Evolutionary conservation across 2,329 filamentous ascomycete species (phyloP).

Genomic region (Hortaea werneckii): DNA sequence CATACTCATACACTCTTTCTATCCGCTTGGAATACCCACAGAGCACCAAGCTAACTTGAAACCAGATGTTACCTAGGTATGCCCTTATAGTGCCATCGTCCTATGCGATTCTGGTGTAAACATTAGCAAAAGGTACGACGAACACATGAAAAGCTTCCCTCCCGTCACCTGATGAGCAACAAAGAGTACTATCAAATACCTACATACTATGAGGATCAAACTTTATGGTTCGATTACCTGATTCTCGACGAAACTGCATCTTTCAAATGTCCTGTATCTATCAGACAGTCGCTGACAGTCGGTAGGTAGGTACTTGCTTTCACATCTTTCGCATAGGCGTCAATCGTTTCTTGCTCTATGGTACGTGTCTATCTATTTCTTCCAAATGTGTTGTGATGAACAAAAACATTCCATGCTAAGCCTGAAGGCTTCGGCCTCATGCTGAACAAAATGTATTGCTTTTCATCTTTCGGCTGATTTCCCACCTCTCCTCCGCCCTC

Average conservation of each 20-base stretch:
- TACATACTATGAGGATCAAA: slow-evolving; percentile 35
- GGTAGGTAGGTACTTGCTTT: background rate
- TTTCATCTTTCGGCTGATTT: slow-evolving; percentile 78
- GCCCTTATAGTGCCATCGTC: no score
- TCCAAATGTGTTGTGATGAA: slow-evolving; percentile 49
- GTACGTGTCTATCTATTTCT: slow-evolving; percentile 18
- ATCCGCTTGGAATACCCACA: slow-evolving; percentile 4
- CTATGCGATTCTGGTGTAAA: no score
- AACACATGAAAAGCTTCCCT: background rate
- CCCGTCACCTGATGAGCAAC: slow-evolving; percentile 32
- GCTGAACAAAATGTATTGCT: slow-evolving; percentile 57
- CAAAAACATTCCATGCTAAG: slow-evolving; percentile 67
- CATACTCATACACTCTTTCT: slow-evolving; percentile 2
- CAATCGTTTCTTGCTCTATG: background rate
- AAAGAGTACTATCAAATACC: slow-evolving; percentile 41
- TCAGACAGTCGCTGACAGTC: slow-evolving; percentile 9
- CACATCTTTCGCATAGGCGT: no score
- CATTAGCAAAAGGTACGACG: no score
- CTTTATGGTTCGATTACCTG: slow-evolving; percentile 39
- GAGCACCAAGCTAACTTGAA: slow-evolving; percentile 1
- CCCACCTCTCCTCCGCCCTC: background rate
- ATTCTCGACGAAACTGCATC: slow-evolving; percentile 11
- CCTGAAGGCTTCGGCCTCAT: slow-evolving; percentile 53
- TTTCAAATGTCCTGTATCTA: no score
- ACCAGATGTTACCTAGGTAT: no score